Evolutionary conservation across 768 basidiomycete genomes (phyloP), one percentile per base, ranked within the genome.

Genomic region (Krasilnikovozyma curviuscula): DNA sequence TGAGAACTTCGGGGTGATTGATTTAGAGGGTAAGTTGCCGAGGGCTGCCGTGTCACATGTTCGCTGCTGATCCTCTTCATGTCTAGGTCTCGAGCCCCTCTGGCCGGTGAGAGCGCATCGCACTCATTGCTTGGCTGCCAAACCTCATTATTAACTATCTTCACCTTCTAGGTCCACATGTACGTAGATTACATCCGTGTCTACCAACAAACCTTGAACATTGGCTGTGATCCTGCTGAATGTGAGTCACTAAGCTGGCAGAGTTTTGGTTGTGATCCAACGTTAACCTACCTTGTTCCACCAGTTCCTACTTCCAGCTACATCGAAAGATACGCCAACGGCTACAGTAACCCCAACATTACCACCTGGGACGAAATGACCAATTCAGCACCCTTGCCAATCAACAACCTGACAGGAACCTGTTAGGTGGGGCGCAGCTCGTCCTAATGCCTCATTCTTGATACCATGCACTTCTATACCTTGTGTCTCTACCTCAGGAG

Each of bases 321-420:
- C 47, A 48, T 48, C 47, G 47, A 33, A 16, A n/a, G n/a, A n/a
- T 44, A 44, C 37, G 27, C 14, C 3, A 12, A 39, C 8, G 46
- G 37, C 4, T 47, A 47, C 35, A 6, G 23, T 39, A 33, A 47
- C 16, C 46, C 35, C 35, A 47, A 47, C 35, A 47, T 47, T 29
- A 89, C 88, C 25, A 81, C 79, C 40, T 91, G 43, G 86, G 70
- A 67, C n/a, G n/a, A n/a, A n/a, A n/a, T n/a, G n/a, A n/a, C n/a
- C n/a, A n/a, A n/a, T n/a, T n/a, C n/a, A n/a, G n/a, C n/a, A n/a
- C n/a, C n/a, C n/a, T n/a, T n/a, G n/a, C n/a, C n/a, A n/a, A n/a
- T n/a, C n/a, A n/a, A n/a, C n/a, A n/a, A n/a, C n/a, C n/a, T n/a
- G n/a, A n/a, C n/a, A n/a, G n/a, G n/a, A n/a, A n/a, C n/a, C n/a